Evolutionary conservation across 2,329 filamentous ascomycete species (phyloP), one percentile per base, ranked within the genome.

Genomic region (Xylaria polymorpha): DNA sequence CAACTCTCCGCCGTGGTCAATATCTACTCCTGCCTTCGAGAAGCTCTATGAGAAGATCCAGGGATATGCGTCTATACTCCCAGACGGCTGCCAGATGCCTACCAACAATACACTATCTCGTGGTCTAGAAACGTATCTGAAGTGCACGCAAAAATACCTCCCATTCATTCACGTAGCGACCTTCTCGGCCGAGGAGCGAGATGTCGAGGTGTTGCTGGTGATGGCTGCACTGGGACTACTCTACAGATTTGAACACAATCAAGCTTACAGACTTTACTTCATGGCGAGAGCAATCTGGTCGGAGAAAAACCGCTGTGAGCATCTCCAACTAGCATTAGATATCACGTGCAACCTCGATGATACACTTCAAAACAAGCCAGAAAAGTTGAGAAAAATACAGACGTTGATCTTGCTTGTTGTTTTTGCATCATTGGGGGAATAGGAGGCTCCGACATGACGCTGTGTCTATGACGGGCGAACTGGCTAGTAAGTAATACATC

Each of bases 251-350:
- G 85, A 88, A 71, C 78, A 79, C 18, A 78, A 79, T 10, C 79
- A 84, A 59, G 86, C 85, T 0, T 86, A 88, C 44, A 83, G 87
- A 53, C 80, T 89, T 2, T 89, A 88, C 73, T 85, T 86, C 75
- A 85, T 85, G 14, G 85, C 86, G 12, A 87, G 85, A 72, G 81
- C 85, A 9, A 85, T 90, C 41, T 80, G 87, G 41, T 79, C 83
- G 0, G 82, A 87, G 72, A 83, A 85, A 20, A 83, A 88, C 3
- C 50, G 50, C 50, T 25, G 25, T 12, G 25, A n/a, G 50, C 50
- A 53, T 35, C 50, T 53, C 32, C 50, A 53, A 35, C 3, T 53
- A 15, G 50, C 50, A n/a, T 53, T 8, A 7, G 29, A 35, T n/a
- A 53, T 53, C 29, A 35, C 32, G 15, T 53, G 50, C 50, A 53